A percentile compares a stretch with the other conserved stretches of the same genome.
These are phyloP conservation scores for Penicillium sp. DNA, from an alignment of 2,329 filamentous ascomycete genomes.

Conservation along the genomic window DNA sequence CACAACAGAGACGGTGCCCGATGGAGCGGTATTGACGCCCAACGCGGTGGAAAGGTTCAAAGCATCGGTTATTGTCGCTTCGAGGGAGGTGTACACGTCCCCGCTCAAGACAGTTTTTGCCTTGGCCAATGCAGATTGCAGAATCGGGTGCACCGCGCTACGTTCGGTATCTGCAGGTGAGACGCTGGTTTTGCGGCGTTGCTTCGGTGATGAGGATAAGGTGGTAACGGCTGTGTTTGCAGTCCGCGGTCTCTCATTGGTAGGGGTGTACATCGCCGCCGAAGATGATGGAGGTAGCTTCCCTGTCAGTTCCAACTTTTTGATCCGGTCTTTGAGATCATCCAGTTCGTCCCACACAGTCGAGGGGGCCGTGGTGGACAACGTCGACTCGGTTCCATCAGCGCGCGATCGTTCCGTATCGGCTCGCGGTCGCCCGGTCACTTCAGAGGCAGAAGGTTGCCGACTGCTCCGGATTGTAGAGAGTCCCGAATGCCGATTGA, in stretches of 20 bases:
- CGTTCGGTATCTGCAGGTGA: conserved; percentile 36
- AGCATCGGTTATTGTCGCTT: conserved; percentile 78
- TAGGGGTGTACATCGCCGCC: conserved; percentile 70
- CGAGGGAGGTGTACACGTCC: conserved; percentile 74
- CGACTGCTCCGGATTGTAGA: conserved; percentile 38
- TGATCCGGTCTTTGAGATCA: conserved; percentile 89
- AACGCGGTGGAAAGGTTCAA: conserved; percentile 75
- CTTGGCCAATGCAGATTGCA: conserved; percentile 78
- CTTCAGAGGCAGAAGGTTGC: conserved; percentile 36
- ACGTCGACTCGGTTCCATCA: conserved; percentile 79
- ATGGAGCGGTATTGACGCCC: conserved; percentile 65
- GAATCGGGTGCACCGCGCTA: conserved; percentile 67
- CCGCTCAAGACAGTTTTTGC: conserved; percentile 67
- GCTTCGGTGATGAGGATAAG: conserved; percentile 83
- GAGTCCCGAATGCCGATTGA: conserved; percentile 34
- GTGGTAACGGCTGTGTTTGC: conserved; percentile 90
- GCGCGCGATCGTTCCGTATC: conserved; percentile 37
- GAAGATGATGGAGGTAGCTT: conserved; percentile 81
- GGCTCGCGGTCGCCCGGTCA: conserved; percentile 33
- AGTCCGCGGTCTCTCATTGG: conserved; percentile 80
- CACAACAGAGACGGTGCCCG: conserved; percentile 36
- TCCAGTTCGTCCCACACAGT: conserved; percentile 98
- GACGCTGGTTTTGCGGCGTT: conserved; percentile 54
- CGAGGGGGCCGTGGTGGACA: conserved; percentile 83
- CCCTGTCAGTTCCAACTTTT: conserved; percentile 82